These are phyloP conservation scores for Calendula officinalis DNA, from an alignment of 129 eudicot genomes.

Conservation along the genomic window DNA sequence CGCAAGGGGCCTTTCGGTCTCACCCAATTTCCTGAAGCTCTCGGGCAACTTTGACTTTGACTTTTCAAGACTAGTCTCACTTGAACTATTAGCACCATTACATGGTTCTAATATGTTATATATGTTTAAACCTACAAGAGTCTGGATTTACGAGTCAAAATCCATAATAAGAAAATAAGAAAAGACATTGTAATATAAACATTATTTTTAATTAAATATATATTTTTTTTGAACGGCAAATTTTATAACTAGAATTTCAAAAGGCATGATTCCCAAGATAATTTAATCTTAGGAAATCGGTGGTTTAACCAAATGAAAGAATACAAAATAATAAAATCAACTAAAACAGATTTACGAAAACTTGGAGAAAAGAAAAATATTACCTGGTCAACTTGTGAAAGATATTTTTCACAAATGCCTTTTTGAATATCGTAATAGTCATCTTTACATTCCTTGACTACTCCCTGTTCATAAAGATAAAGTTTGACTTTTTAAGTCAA, in stretches of 20 bases:
- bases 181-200: neutral
- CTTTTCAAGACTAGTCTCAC: slow-evolving; percentile 30
- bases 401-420: slow-evolving; percentile 50
- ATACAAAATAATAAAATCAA: too few relatives aligned
- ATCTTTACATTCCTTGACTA: slow-evolving; percentile 54
- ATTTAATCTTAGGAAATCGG: too few relatives aligned
- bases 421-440: slow-evolving; percentile 53
- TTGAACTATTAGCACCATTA: slow-evolving; percentile 51
- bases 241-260: too few relatives aligned
- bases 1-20: slow-evolving; percentile 84
- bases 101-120: slow-evolving; percentile 93
- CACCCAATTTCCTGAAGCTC: slow-evolving; percentile 87
- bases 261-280: too few relatives aligned
- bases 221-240: too few relatives aligned
- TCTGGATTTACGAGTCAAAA: slow-evolving; percentile 37
- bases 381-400: slow-evolving; percentile 64
- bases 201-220: neutral
- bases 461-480: slow-evolving; percentile 47
- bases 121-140: slow-evolving; percentile 56
- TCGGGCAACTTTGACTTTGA: slow-evolving; percentile 48
- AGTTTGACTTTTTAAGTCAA: slow-evolving; percentile 7
- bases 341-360: too few relatives aligned
- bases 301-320: too few relatives aligned
- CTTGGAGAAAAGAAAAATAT: too few relatives aligned
- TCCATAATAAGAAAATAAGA: slow-evolving; percentile 11